Conservation (phyloP, 1,139 yeast genomes). For the Yamadazyma pseudoaaseri region DNA sequence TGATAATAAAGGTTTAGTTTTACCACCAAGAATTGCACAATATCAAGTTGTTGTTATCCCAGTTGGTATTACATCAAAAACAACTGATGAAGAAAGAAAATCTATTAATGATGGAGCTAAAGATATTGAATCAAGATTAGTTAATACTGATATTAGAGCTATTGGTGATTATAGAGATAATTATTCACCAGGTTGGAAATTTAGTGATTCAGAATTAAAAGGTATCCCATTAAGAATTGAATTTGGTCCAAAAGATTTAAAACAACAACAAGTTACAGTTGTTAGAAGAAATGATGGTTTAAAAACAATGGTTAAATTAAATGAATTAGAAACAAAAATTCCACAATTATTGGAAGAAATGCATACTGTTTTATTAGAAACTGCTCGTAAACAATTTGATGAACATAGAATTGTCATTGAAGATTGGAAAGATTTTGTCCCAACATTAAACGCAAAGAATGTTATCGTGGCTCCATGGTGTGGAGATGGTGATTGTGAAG, state of each 20-base stretch:
- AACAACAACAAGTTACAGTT: slow-evolving; percentile 74
- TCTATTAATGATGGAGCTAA: slow-evolving; percentile 69
- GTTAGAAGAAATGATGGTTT: slow-evolving; percentile 91
- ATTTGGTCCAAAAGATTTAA: slow-evolving; percentile 93
- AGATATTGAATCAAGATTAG: slow-evolving; percentile 59
- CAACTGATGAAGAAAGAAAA: slow-evolving; percentile 71
- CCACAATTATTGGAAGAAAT: slow-evolving; percentile 78
- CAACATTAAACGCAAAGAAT: slow-evolving; percentile 87
- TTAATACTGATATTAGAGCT: slow-evolving; percentile 64
- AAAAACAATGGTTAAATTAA: slow-evolving; percentile 66
- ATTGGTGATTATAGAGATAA: slow-evolving; percentile 87
- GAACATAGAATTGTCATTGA: slow-evolving; percentile 76
- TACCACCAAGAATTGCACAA: slow-evolving; percentile 97
- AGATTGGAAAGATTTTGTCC: slow-evolving; percentile 91
- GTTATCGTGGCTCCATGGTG: slow-evolving; percentile 96
- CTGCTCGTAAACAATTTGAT: slow-evolving; percentile 83
- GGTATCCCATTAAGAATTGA: slow-evolving; percentile 94
- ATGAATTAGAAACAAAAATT: slow-evolving; percentile 62
- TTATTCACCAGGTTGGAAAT: slow-evolving; percentile 99
- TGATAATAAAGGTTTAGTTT: slow-evolving; percentile 95
- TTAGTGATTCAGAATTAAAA: slow-evolving; percentile 94
- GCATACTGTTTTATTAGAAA: slow-evolving; percentile 70
- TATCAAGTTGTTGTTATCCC: slow-evolving; percentile 91
- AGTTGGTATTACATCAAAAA: slow-evolving; percentile 89
- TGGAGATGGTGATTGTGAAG: slow-evolving; percentile 93